Evolutionary conservation across 1,139 yeast species (phyloP), one percentile per base, ranked within the genome.

Genomic region (Geotrichum fermentans): DNA sequence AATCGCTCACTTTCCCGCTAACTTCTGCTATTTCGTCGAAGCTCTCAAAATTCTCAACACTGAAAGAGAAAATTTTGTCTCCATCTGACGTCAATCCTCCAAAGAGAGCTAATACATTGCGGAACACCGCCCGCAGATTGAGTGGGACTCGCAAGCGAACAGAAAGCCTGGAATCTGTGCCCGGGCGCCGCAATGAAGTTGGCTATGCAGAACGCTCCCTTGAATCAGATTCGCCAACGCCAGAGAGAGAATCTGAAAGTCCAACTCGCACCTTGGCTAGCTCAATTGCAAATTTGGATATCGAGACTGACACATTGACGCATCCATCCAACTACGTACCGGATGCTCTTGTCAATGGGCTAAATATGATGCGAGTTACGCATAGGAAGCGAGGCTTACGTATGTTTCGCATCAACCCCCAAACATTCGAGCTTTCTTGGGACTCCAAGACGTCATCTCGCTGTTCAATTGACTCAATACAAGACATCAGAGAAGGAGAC

Each of bases 381-480:
- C 83, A 79, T 50, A 80, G 79, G 56, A 84, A 88, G 53, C 77
- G 75, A 57, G 79, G 80, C 36, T 74, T 81, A 55, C 70, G 78
- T 30, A 68, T 73, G 17, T 74, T 79, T 54, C 63, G 59, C 35
- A 60, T 79, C 5, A 73, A 78, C 51, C 53, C 58, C 72, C 61
- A 1, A 11, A 58, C 65, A 11, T 79, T 79, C 4, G 55, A 67
- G 2, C 64, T 79, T 16, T 64, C 73, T 1, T 83, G 90, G 85
- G 77, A 74, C 51, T 67, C 61, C 11, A 61, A 69, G 53, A 73
- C 73, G 29, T 63, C 73, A 13, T 76, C 78, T 20, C 73, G 69
- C 42, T 71, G 89, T 51, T 71, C 75, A 13, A 71, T 88, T 16
- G 96, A 86, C 62, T 80, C 80, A 49, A 83, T 92, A 38, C 79